Base-by-base conservation (phyloP, 23 red algal genomes). In the Gracilaria gracilis region DNA sequence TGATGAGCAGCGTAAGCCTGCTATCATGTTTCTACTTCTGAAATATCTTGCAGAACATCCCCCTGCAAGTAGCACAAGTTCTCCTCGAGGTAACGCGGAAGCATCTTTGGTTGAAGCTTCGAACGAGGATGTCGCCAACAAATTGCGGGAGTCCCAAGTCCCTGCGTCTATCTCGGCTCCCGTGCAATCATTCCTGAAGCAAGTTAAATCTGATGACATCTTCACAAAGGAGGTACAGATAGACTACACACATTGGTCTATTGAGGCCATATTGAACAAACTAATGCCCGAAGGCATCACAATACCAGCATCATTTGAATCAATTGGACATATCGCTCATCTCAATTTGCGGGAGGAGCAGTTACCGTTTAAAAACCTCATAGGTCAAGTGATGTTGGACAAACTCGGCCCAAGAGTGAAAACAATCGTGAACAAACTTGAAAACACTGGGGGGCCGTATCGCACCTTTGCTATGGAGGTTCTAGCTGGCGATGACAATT, bases 351-450 rank as follows among this genome's bases (percentile, higher is more conserved):
- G 93, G 15, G 93, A 84, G 4, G 86, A 83, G 9, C 97, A 96
- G n/a, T 44, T 50, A 38, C 88, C 88, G 14, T 87, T 86, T 69
- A 67, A 77, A 12, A 35, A 72, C 1, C 65, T 99, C 17, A 99
- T 99, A 66, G 97, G 93, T 2, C 12, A 85, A 31, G 93, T 96
- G 24, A 77, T 99, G 23, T 57, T 95, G 8, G 90, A 92, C 57
- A 99, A 99, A 82, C 91, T 95, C 33, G 66, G 53, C 11, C 88
- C 87, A 29, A 61, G 93, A 50, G 65, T 96, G 23, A 76, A 82
- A 79, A 94, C 93, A 28, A 90, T 99, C 28, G 93, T 99, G 69
- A 99, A 99, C 70, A 99, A 99, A 92, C 49, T 89, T 25, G 91
- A 76, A 21, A 89, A 59, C 34, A 95, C 93, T 23, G 87, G 91